phyloP scores from a whole-genome alignment of 805 yeast genomes.

The Huiozyma sinensis region DNA sequence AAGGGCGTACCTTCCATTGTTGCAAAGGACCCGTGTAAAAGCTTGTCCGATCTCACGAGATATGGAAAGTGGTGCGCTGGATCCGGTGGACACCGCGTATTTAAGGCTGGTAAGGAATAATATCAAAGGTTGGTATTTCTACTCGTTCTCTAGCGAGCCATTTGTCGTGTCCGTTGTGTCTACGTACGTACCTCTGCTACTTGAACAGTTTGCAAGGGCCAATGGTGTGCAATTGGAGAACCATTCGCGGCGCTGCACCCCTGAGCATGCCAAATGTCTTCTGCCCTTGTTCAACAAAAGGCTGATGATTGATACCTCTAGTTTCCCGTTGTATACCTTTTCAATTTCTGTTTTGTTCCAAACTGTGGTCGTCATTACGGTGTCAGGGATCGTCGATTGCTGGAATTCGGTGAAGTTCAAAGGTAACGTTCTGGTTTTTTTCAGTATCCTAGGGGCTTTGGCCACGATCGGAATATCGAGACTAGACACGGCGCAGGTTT shows the following conservation, averaged over 20 bases:
- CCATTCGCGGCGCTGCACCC: constrained; percentile 43
- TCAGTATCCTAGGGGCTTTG: constrained; percentile 50
- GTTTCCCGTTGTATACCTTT: constrained; percentile 64
- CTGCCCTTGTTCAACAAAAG: constrained; percentile 30
- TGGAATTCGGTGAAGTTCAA: constrained; percentile 35
- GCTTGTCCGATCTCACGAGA: neutral
- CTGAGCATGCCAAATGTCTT: constrained; percentile 34
- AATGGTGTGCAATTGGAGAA: constrained; percentile 58
- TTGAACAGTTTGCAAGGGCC: constrained; percentile 62
- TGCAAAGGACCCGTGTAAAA: too few species aligned
- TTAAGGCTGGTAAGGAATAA: constrained; percentile 4
- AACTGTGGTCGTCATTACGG: constrained; percentile 55
- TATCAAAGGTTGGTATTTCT: constrained; percentile 58
- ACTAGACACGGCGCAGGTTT: constrained; percentile 21
- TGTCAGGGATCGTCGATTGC: constrained; percentile 66
- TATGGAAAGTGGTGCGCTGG: neutral
- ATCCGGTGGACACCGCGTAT: too few species aligned
- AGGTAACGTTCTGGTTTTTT: constrained; percentile 42
- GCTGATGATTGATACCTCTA: constrained; percentile 57
- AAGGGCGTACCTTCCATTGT: too few species aligned
- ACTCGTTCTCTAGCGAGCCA: constrained; percentile 71
- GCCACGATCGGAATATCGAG: constrained; percentile 38
- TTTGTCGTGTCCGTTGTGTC: constrained; percentile 71
- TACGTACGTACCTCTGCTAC: constrained; percentile 60
- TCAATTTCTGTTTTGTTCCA: constrained; percentile 65